These are phyloP conservation scores for Candida namnaoensis DNA, from an alignment of 805 yeast species.

Conservation along the genomic window DNA sequence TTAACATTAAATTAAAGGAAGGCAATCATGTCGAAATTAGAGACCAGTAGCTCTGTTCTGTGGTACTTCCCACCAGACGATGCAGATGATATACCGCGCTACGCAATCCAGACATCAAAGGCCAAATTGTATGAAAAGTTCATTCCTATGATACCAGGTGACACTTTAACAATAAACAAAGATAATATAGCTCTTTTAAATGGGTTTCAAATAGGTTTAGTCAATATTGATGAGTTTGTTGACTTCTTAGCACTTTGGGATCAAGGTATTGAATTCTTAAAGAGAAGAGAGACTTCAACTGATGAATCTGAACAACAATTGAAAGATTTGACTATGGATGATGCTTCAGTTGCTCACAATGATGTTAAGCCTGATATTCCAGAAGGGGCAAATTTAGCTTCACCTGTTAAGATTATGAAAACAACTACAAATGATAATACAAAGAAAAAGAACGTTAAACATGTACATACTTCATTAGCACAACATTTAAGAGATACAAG, in stretches of 20 bases:
- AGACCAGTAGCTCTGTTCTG: slow-evolving; percentile 7
- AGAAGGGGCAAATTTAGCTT: too few species aligned
- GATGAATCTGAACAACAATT: too few species aligned
- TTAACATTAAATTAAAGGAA: too few species aligned
- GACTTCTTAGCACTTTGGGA: neutral
- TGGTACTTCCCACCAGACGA: slow-evolving; percentile 20
- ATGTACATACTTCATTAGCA: slow-evolving; percentile 2
- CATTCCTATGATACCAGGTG: slow-evolving; percentile 8
- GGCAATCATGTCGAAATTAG: neutral
- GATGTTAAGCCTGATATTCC: neutral
- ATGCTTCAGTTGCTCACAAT: neutral
- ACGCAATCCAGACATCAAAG: slow-evolving; percentile 10
- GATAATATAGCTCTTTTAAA: neutral
- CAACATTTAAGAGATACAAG: slow-evolving; percentile 9
- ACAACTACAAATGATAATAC: too few species aligned
- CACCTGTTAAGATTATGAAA: too few species aligned
- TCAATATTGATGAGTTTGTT: neutral
- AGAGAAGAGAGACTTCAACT: neutral
- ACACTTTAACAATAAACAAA: slow-evolving; percentile 1
- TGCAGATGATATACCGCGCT: slow-evolving; percentile 17
- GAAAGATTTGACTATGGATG: neutral
- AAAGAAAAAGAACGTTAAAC: neutral
- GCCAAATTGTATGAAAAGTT: slow-evolving; percentile 7
- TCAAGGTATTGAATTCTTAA: neutral
- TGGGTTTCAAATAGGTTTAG: neutral